Percentiles rank a stretch among this genome's conserved stretches.
These are phyloP conservation scores for Globomyces sp. DNA, from an alignment of 371 early-diverging fungal species.

Conservation along the genomic window DNA sequence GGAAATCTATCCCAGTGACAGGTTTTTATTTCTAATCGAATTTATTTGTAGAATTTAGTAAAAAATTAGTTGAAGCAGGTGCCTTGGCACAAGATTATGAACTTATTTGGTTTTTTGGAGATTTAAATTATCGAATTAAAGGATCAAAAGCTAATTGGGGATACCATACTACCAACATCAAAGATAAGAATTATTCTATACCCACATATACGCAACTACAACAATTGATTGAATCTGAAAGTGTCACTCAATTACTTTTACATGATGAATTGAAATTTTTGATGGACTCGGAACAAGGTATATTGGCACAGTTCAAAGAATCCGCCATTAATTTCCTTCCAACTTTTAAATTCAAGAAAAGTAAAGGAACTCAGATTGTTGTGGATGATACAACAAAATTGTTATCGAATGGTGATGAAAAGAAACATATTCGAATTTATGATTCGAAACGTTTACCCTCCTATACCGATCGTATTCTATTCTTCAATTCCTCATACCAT, in stretches of 20 bases:
- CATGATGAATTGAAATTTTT: slow-evolving; percentile 28
- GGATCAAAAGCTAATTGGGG: slow-evolving; percentile 18
- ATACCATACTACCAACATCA: not conserved
- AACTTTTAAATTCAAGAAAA: not conserved
- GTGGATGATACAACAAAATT: not conserved
- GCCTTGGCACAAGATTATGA: slow-evolving; percentile 18
- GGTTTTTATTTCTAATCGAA: too few relatives aligned
- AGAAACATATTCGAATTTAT: not conserved
- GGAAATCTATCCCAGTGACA: too few relatives aligned
- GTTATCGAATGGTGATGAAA: not conserved
- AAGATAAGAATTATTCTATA: not conserved
- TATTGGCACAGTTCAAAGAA: slow-evolving; percentile 12
- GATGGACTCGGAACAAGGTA: slow-evolving; percentile 2
- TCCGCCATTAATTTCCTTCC: not conserved
- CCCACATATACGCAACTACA: slow-evolving; percentile 14
- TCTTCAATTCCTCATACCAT: slow-evolving; percentile 16
- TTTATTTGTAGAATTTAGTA: not conserved
- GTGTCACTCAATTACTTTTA: slow-evolving; percentile 16
- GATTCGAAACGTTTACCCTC: slow-evolving; percentile 31
- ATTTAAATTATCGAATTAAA: slow-evolving; percentile 31
- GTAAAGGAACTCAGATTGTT: not conserved
- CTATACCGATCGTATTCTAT: slow-evolving; percentile 35
- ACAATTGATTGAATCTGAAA: slow-evolving; percentile 16
- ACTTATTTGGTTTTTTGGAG: slow-evolving; percentile 28
- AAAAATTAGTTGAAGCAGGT: not conserved